Evolutionary conservation across 1,139 yeast species (phyloP), one percentile per base, ranked within the genome.

Genomic region (Taphrina communis): DNA sequence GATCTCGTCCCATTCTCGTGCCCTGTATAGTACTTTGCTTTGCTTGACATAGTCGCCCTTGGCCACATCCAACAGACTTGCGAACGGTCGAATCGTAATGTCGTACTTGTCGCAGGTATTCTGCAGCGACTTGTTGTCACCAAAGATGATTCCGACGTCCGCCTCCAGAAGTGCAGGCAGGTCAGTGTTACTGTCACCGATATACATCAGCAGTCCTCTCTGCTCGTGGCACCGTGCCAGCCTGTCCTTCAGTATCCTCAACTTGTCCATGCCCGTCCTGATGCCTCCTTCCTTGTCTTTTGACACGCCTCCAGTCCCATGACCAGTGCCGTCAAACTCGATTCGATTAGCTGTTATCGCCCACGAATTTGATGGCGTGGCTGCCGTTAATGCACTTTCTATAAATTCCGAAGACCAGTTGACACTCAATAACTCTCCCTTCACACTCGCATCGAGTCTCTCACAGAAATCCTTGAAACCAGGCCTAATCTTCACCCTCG

Each of bases 131-230:
- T 25, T 19, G 53, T 58, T 65, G 50, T 42, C 25, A 21, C 68
- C 68, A 50, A 65, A 50, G 42, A 65, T 21, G 52, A 65, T 35
- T 21, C 68, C 68, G 41, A 65, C 39, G 31, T 65, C 65, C n/a
- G 68, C 63, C n/a, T 39, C 68, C 14, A 65, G 57, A 25, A 65
- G 42, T 12, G 55, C 51, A 8, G 68, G 68, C 52, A 65, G 58
- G 35, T 65, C 68, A 21, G 68, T 65, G 44, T 65, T 65, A 42
- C 63, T 57, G 52, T 65, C 68, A 5, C 68, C 68, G 41, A 58
- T 51, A n/a, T 65, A 65, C 35, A 65, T 48, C 61, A 65, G 7
- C 9, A 57, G 17, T 12, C 50, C 55, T 19, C 50, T 58, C n/a
- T 46, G 44, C 36, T 41, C 50, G 12, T 48, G 57, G 35, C 58